Evolutionary conservation across 2,329 filamentous ascomycete species (phyloP).

Genomic region (Chrysoporthe puriensis): DNA sequence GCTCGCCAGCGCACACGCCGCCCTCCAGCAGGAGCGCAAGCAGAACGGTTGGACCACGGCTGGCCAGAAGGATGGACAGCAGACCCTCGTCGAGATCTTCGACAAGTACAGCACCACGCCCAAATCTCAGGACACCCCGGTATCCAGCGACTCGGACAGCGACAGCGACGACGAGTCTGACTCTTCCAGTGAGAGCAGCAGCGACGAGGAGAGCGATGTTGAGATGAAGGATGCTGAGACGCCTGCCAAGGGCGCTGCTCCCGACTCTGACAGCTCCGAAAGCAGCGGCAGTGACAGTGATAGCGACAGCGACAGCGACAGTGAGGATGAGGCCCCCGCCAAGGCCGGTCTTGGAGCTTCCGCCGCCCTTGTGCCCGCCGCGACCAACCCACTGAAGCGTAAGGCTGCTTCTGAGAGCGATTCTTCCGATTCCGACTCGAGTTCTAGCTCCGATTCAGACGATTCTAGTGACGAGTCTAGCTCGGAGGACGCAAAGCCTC

Average conservation of each 20-base stretch:
- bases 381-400: constrained; percentile 54
- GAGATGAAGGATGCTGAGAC: constrained; percentile 50
- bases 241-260: constrained; percentile 34
- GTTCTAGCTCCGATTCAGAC: constrained; percentile 38
- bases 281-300: constrained; percentile 38
- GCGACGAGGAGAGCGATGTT: constrained; percentile 42
- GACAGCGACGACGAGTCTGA: constrained; percentile 13
- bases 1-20: constrained; percentile 63
- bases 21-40: constrained; percentile 66
- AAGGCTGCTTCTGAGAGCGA: constrained; percentile 51
- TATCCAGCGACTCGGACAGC: constrained; percentile 36
- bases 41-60: constrained; percentile 51
- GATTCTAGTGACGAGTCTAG: constrained; percentile 42
- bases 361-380: constrained; percentile 34
- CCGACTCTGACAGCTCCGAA: constrained; percentile 38
- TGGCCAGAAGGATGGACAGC: constrained; percentile 30
- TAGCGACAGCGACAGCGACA: constrained; percentile 34
- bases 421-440: constrained; percentile 41
- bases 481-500: constrained; percentile 50
- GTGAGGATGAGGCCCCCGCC: constrained; percentile 33
- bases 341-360: constrained; percentile 34
- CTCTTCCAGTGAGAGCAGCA: constrained; percentile 34
- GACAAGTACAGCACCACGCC: constrained; percentile 52
- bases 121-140: constrained; percentile 37
- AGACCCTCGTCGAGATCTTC: constrained; percentile 54